Base-by-base conservation (phyloP, 495 filamentous ascomycete genomes). In the Cladorrhinum samala region DNA sequence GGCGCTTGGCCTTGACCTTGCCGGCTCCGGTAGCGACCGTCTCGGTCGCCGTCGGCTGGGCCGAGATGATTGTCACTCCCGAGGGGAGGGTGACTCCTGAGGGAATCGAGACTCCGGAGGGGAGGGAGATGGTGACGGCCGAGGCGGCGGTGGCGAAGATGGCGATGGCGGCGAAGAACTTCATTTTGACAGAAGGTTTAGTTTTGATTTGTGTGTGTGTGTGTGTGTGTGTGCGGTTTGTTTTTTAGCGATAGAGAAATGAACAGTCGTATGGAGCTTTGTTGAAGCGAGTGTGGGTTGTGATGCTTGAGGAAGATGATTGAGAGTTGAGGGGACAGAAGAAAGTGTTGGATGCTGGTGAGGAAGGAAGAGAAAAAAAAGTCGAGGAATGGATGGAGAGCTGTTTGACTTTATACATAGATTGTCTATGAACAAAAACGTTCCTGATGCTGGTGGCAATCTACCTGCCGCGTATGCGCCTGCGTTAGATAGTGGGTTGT, bases 91-190 rank as follows among this genome's bases (percentile, higher is more conserved):
- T 56, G 17, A 58, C 60, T 14, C 60, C 57, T 23, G 60, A 57
- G 50, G 63, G 57, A 14, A 63, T 46, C 4, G 50, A 38, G 43
- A 68, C 56, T 18, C 64, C 64, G 1, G 52, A 56, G 21, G 65
- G 65, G 2, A 66, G 52, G 7, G 60, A 57, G 56, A 66, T 56
- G 52, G 64, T 66, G 52, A 64, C 56, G 46, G 51, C 56, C 21
- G 49, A 50, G 25, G 50, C 52, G 3, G 42, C 25, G 40, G 49
- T 30, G 45, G 30, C 52, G 39, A 45, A 20, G 53, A 45, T n/a
- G 54, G 45, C 25, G 52, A 49, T 9, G 52, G 45, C 25, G 57
- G 53, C 37, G 44, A 37, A n/a, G 58, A 50, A 38, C 52, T 61
- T 52, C 60, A 61, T 63, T 11, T 52, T 61, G 42, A 36, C 40